A percentile compares a stretch with the other conserved stretches of the same genome.
phyloP scores from a whole-genome alignment of 768 basidiomycete genomes.

The Hortiboletus campestris region DNA sequence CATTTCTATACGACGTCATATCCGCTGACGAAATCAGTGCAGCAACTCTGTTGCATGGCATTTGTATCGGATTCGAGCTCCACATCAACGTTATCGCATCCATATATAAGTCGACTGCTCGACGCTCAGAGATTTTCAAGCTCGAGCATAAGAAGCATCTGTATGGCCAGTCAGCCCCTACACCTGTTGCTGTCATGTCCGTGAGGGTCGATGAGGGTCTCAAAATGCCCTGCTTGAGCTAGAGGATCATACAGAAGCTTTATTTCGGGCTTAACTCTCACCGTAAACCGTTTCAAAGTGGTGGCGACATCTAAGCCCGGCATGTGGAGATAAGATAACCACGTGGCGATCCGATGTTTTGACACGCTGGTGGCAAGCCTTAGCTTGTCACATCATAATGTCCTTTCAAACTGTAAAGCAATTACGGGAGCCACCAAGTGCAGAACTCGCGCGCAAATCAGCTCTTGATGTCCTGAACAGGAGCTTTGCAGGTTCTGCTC shows the following conservation, averaged over 20 bases:
- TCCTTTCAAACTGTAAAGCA: conserved; percentile 45
- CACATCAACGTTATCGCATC: not conserved
- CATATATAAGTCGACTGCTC: not conserved
- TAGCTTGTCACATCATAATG: conserved; percentile 24
- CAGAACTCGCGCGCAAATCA: conserved; percentile 35
- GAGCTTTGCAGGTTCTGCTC: conserved; percentile 46
- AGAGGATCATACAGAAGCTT: no score
- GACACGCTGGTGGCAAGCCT: not conserved
- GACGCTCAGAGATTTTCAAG: not conserved
- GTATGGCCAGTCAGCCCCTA: no score
- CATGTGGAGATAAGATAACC: conserved; percentile 23
- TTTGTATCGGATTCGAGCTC: no score
- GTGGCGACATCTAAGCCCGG: no score
- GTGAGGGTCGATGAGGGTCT: no score
- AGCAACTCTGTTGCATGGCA: no score
- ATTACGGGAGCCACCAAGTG: conserved; percentile 50
- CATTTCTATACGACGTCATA: not conserved
- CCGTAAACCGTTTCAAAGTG: no score
- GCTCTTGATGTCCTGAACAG: conserved; percentile 42
- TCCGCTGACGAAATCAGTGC: not conserved
- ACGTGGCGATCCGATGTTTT: conserved; percentile 14
- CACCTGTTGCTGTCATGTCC: no score
- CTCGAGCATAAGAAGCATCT: no score
- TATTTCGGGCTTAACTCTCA: no score
- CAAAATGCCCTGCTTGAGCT: no score